These are phyloP conservation scores for Coemansia sp. DNA, from an alignment of 192 early-diverging fungal genomes.

Conservation along the genomic window DNA sequence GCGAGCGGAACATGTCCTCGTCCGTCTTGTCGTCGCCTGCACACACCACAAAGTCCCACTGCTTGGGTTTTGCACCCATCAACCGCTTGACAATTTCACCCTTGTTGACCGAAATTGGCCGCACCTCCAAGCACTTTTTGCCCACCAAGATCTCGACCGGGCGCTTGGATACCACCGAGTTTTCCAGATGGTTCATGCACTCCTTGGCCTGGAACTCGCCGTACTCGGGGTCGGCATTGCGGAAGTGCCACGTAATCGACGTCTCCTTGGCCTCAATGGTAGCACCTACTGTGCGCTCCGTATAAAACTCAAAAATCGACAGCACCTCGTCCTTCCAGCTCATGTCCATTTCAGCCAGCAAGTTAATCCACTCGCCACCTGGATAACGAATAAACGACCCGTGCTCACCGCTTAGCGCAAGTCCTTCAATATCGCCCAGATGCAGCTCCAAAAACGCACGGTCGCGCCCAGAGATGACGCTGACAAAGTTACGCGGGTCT, in stretches of 20 bases:
- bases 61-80: conserved; percentile 61
- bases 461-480: conserved; percentile 92
- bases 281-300: conserved; percentile 91
- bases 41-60: conserved; percentile 88
- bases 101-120: conserved; percentile 93
- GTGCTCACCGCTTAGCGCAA: conserved; percentile 93
- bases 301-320: conserved; percentile 93
- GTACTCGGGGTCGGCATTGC: conserved; percentile 92
- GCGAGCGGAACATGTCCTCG: conserved; percentile 92
- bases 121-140: conserved; percentile 95
- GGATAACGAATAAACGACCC: conserved; percentile 92
- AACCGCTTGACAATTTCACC: conserved; percentile 92
- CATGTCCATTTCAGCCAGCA: conserved; percentile 76
- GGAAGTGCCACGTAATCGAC: conserved; percentile 97
- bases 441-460: conserved; percentile 79
- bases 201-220: conserved; percentile 97
- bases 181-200: conserved; percentile 93
- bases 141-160: conserved; percentile 94
- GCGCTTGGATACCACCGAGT: conserved; percentile 86
- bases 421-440: conserved; percentile 71
- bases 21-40: conserved; percentile 98
- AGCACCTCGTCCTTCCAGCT: conserved; percentile 92
- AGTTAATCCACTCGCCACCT: conserved; percentile 71
- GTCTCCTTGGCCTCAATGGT: conserved; percentile 92
- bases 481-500: conserved; percentile 83